phyloP scores from a whole-genome alignment of 768 basidiomycete species.

The Hygrophorus russula region DNA sequence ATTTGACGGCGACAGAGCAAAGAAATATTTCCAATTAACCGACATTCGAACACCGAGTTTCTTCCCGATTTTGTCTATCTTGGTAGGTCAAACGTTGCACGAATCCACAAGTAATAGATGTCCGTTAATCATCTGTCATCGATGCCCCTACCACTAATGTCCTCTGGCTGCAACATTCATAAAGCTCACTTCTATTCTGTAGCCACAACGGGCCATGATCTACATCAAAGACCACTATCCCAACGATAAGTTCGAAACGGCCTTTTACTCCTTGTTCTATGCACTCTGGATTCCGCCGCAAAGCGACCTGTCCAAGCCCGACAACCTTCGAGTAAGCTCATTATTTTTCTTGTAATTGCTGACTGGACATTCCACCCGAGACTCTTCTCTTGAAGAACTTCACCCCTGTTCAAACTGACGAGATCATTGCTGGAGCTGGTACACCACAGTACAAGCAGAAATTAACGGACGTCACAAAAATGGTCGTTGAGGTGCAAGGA shows the following conservation, averaged over 20 bases:
- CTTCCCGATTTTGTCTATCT: conserved; percentile 9
- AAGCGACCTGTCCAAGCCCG: conserved; percentile 5
- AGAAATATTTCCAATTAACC: conserved; percentile 6
- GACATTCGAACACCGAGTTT: conserved; percentile 5
- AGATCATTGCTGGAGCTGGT: conserved; percentile 7
- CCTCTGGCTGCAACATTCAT: not conserved
- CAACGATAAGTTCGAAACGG: conserved; percentile 6
- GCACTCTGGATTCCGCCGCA: conserved; percentile 10
- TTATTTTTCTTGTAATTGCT: not conserved
- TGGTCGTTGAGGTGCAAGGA: conserved; percentile 9
- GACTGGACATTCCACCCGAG: not conserved
- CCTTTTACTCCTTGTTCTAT: conserved; percentile 9
- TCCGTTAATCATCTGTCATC: too few relatives aligned
- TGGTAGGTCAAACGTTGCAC: conserved; percentile 2
- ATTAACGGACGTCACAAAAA: conserved; percentile 10
- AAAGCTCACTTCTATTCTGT: too few relatives aligned
- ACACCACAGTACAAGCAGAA: conserved; percentile 10
- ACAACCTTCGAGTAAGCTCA: not conserved
- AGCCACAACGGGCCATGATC: conserved; percentile 12
- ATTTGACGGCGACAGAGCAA: conserved; percentile 7
- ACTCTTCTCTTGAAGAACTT: conserved; percentile 3
- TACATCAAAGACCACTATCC: conserved; percentile 12
- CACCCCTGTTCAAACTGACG: conserved; percentile 7
- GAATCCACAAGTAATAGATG: not conserved
- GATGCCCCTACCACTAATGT: too few relatives aligned